Conservation (phyloP, 1,284 basidiomycete species). For the Boletus semigastroideus region DNA sequence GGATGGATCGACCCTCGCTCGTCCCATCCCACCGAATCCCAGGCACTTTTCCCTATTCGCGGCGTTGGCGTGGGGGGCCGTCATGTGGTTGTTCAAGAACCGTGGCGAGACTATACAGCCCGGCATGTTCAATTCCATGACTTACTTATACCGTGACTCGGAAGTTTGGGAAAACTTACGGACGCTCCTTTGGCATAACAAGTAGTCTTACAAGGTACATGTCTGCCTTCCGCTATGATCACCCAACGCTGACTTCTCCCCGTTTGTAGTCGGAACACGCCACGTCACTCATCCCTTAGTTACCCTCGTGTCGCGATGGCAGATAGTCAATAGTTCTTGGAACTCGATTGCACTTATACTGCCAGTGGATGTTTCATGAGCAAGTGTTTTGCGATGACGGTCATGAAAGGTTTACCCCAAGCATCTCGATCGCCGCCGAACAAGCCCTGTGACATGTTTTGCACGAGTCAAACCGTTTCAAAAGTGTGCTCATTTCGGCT, state of each 20-base stretch:
- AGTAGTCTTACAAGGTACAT: slow-evolving; percentile 35
- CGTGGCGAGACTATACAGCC: slow-evolving; percentile 87
- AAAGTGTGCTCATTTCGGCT: slow-evolving; percentile 54
- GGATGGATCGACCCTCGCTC: slow-evolving; percentile 44
- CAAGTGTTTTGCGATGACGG: background rate
- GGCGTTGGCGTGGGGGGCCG: slow-evolving; percentile 90
- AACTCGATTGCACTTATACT: slow-evolving; percentile 62
- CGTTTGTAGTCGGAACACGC: slow-evolving; percentile 4
- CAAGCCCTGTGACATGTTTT: slow-evolving; percentile 55
- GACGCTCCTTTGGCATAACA: slow-evolving; percentile 76
- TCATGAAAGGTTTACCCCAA: slow-evolving; percentile 43
- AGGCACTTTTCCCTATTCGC: slow-evolving; percentile 87
- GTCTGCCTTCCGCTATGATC: background rate
- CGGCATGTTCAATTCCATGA: slow-evolving; percentile 88
- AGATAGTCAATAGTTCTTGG: slow-evolving; percentile 38
- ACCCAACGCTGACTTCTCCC: background rate
- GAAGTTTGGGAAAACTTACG: slow-evolving; percentile 65
- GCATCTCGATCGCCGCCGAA: slow-evolving; percentile 62
- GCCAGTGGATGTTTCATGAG: slow-evolving; percentile 12
- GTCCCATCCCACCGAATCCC: slow-evolving; percentile 79
- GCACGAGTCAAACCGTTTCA: slow-evolving; percentile 44
- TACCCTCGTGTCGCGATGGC: slow-evolving; percentile 25
- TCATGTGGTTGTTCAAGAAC: slow-evolving; percentile 95
- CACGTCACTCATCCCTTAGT: slow-evolving; percentile 9
- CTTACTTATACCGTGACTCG: slow-evolving; percentile 75